Evolutionary conservation across 78 protist species (phyloP), one percentile per base, ranked within the genome.

Genomic region (Blattamonas nauphoetae): DNA sequence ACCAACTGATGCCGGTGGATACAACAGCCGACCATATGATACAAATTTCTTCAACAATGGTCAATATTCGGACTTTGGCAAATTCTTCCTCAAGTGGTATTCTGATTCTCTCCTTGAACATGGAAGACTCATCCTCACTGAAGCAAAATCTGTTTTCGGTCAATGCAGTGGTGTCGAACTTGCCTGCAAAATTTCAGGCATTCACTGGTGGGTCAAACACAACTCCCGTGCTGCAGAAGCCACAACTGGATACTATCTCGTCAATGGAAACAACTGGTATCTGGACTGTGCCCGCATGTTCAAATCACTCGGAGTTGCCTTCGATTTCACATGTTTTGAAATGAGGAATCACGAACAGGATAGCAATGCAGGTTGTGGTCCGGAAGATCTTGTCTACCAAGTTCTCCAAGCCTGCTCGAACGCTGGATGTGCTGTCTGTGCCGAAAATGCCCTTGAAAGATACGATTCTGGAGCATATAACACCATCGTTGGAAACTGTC

Each of bases 21-120:
- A 93, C 91, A 92, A 93, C 87, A 64, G 81, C 81, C 1, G 0
- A 42, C 93, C 95, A 5, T 38, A 36, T 1, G 71, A 86, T n/a
- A 89, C 92, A 5, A 64, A 44, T 35, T 94, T 91, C 93, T 94
- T 92, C 92, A 55, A 55, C 43, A 45, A 45, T 91, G 45, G 89
- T 88, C 83, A 91, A 87, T 71, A 43, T 44, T 79, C 94, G 2
- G 86, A 35, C 3, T 92, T 92, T 81, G 97, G 97, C 34, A 46
- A 78, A 42, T 95, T 92, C 92, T 95, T 95, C 89, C 81, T 91
- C 46, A 87, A n/a, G 41, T 95, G 95, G 97, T 95, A 95, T 81
- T n/a, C 91, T 2, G 1, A 78, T 0, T 45, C 11, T 2, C 79
- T 92, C 0, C 33, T 92, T 1, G 71, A 41, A 42, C 95, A 92